Evolutionary conservation across 768 basidiomycete genomes (phyloP), one percentile per base, ranked within the genome.

Genomic region (Hericium coralloides): DNA sequence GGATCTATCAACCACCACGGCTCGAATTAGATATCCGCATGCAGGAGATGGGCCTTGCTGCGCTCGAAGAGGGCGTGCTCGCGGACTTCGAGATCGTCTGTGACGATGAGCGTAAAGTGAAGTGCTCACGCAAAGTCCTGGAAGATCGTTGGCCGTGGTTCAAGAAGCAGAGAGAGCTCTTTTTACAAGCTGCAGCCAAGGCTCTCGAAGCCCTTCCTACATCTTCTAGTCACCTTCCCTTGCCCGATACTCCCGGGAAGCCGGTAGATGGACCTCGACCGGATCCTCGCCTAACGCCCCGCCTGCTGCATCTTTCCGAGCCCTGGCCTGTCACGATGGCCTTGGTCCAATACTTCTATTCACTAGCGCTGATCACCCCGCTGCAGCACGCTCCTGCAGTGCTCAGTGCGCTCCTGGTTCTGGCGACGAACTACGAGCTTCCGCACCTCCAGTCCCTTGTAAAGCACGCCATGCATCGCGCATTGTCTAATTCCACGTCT

Each of bases 71-170:
- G 68, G 77, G 76, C 31, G 73, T 86, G 18, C 73, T 88, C n/a
- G 79, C 90, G 1, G 95, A 99, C 70, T 98, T 98, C 63, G 92
- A 95, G 65, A 78, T 99, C 58, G 72, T 95, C 14, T 95, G 92
- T 66, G 91, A 95, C 62, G 95, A 98, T 68, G 91, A 91, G 2
- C 79, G 90, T 55, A 81, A 80, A 62, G 81, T 99, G 59, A 73
- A 78, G 52, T 94, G 92, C 67, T 94, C 92, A 22, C 79, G 92
- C 49, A 84, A 80, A 67, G 68, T 92, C n/a, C 75, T 99, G 26
- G 87, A 91, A 66, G 87, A 92, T 37, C 80, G 95, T 37, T 99
- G 95, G 95, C 83, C 89, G 1, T 99, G 95, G 95, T 94, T 99
- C 77, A 80, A 81, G 62, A 81, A 84, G 53, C 85, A 91, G 65